These are phyloP conservation scores for Avena eriantha DNA, from an alignment of 176 grass and related monocot genomes.

Conservation along the genomic window DNA sequence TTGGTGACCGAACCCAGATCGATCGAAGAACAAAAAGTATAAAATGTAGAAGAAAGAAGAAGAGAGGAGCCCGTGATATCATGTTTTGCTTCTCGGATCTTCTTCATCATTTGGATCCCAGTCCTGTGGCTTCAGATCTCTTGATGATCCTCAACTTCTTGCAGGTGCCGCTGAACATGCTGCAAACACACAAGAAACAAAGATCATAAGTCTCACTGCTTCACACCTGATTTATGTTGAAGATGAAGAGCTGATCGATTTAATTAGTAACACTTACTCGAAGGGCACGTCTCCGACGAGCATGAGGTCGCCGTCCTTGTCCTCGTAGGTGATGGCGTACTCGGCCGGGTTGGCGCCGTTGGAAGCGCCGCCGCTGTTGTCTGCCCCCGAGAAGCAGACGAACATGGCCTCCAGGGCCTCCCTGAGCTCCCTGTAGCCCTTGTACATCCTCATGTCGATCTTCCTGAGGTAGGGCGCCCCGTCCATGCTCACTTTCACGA, in stretches of 20 bases:
- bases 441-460: slow-evolving; percentile 54
- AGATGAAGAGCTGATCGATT: neutral
- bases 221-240: neutral
- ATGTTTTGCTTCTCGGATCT: neutral
- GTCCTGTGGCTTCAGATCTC: slow-evolving; percentile 81
- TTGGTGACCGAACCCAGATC: slow-evolving; percentile 45
- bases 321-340: slow-evolving; percentile 72
- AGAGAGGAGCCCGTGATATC: slow-evolving; percentile 10
- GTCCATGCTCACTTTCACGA: slow-evolving; percentile 96
- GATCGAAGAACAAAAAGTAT: slow-evolving; percentile 44
- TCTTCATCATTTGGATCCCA: slow-evolving; percentile 44
- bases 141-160: slow-evolving; percentile 96
- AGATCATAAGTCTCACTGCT: slow-evolving; percentile 13
- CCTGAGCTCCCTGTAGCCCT: slow-evolving; percentile 71
- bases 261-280: slow-evolving; percentile 49
- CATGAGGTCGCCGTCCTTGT: slow-evolving; percentile 91
- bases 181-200: slow-evolving; percentile 29
- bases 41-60: neutral
- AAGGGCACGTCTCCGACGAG: slow-evolving; percentile 88
- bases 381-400: slow-evolving; percentile 51
- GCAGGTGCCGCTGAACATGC: slow-evolving; percentile 88
- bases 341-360: slow-evolving; percentile 46
- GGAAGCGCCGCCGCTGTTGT: neutral
- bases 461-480: slow-evolving; percentile 75
- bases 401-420: slow-evolving; percentile 71